A percentile compares a stretch with the other conserved stretches of the same genome.
Conservation (phyloP, 352 stramenopile species). For the Pythium aquatile region DNA sequence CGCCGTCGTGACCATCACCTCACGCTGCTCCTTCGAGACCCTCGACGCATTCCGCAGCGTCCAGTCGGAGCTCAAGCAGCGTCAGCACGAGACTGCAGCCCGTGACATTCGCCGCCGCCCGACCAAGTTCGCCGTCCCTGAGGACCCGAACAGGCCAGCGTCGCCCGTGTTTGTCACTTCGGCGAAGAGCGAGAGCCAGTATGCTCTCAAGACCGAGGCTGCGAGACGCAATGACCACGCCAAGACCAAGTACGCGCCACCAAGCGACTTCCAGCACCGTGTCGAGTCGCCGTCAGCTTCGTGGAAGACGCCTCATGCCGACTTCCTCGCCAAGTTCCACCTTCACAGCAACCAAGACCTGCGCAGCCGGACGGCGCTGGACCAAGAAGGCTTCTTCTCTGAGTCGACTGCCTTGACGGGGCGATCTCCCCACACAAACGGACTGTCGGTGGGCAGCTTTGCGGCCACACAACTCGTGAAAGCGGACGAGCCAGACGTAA, state of each 20-base stretch:
- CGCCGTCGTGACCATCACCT: slow-evolving; percentile 20
- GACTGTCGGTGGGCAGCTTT: not conserved
- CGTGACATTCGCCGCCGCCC: slow-evolving; percentile 21
- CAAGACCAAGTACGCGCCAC: slow-evolving; percentile 42
- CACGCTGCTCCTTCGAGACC: slow-evolving; percentile 44
- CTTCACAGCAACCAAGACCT: slow-evolving; percentile 65
- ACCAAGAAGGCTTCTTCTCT: slow-evolving; percentile 42
- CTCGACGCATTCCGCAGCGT: slow-evolving; percentile 34
- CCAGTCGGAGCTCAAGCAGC: slow-evolving; percentile 20
- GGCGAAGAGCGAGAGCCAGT: slow-evolving; percentile 27
- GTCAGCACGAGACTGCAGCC: slow-evolving; percentile 10
- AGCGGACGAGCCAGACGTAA: slow-evolving; percentile 12
- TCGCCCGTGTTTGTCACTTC: slow-evolving; percentile 30
- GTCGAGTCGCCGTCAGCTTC: slow-evolving; percentile 23
- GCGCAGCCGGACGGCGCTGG: slow-evolving; percentile 43
- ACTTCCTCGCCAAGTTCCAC: slow-evolving; percentile 73
- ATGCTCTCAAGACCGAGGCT: slow-evolving; percentile 37
- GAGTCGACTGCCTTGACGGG: not conserved
- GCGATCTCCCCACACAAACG: not conserved
- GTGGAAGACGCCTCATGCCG: slow-evolving; percentile 15
- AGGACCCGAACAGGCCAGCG: not conserved
- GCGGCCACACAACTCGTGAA: slow-evolving; percentile 16
- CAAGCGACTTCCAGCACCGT: slow-evolving; percentile 48
- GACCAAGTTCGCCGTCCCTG: slow-evolving; percentile 18
- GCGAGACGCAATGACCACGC: slow-evolving; percentile 46